These are phyloP conservation scores for Suillus subluteus DNA, from an alignment of 768 basidiomycete genomes.

Conservation along the genomic window DNA sequence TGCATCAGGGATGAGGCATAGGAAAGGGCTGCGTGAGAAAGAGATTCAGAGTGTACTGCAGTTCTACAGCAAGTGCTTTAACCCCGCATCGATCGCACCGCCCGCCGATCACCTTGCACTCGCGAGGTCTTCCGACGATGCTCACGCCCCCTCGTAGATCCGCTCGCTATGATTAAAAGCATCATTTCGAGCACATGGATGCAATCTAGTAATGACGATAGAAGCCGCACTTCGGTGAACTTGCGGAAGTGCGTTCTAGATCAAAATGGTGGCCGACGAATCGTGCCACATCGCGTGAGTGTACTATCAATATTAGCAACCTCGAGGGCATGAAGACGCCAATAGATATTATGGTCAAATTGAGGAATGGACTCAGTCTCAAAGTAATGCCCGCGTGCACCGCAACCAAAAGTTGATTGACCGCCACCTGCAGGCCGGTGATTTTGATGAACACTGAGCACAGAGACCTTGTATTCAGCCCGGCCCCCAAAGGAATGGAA, in stretches of 20 bases:
- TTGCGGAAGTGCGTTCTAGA: conserved; percentile 32
- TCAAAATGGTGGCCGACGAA: conserved; percentile 72
- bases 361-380: conserved; percentile 53
- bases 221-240: conserved; percentile 1
- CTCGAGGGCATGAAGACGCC: conserved; percentile 62
- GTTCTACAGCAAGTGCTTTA: conserved; percentile 76
- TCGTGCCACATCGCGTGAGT: conserved; percentile 43
- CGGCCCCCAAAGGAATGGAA: no score
- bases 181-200: conserved; percentile 6
- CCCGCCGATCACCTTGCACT: conserved; percentile 41
- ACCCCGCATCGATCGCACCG: conserved; percentile 51
- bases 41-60: conserved; percentile 80
- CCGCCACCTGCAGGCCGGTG: neutral
- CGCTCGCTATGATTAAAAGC: conserved; percentile 16
- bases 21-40: conserved; percentile 61
- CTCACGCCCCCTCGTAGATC: conserved; percentile 23
- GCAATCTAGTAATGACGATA: neutral
- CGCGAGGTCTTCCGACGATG: conserved; percentile 30
- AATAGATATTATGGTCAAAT: conserved; percentile 55
- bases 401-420: neutral
- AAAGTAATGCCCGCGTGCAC: conserved; percentile 41
- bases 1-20: conserved; percentile 67
- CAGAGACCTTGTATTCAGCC: neutral
- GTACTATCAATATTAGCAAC: conserved; percentile 54
- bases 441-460: neutral